phyloP scores from a whole-genome alignment of 2,329 filamentous ascomycete species.

The Seiridium cupressi region DNA sequence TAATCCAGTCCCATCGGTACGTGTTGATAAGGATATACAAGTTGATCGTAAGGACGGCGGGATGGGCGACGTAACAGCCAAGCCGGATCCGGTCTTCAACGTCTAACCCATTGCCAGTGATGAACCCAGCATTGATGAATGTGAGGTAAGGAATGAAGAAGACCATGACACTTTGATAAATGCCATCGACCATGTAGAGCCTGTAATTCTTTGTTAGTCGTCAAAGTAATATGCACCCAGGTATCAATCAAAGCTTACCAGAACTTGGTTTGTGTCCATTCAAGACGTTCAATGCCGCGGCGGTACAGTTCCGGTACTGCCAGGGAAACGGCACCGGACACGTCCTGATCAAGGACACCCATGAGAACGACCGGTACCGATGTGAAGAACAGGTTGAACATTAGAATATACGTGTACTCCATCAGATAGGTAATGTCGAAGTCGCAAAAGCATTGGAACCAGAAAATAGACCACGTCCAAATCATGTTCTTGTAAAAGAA shows the following conservation, averaged over 20 bases:
- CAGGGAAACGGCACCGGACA: conserved; percentile 88
- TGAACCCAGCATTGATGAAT: conserved; percentile 66
- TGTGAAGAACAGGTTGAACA: conserved; percentile 96
- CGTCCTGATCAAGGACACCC: conserved; percentile 95
- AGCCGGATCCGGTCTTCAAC: conserved; percentile 80
- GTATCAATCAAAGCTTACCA: conserved; percentile 61
- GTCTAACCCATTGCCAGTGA: conserved; percentile 70
- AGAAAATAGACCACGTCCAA: conserved; percentile 95
- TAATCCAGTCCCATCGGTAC: conserved; percentile 98
- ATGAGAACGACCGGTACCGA: conserved; percentile 93
- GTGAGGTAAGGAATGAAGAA: conserved; percentile 92
- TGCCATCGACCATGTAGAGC: conserved; percentile 90
- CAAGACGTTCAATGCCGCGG: conserved; percentile 88
- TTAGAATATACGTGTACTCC: conserved; percentile 95
- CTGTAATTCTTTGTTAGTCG: conserved; percentile 41
- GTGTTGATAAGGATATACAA: conserved; percentile 93
- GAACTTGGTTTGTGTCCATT: conserved; percentile 96
- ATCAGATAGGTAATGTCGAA: conserved; percentile 97
- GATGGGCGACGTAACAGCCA: conserved; percentile 82
- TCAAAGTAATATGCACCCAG: neutral
- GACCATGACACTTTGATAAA: conserved; percentile 91
- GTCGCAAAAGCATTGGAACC: conserved; percentile 94
- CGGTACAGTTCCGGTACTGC: conserved; percentile 95
- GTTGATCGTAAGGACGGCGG: conserved; percentile 86
- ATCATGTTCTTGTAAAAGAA: conserved; percentile 99